phyloP scores from a whole-genome alignment of 2,329 filamentous ascomycete genomes.

The Arthrobotrys megalospora region DNA sequence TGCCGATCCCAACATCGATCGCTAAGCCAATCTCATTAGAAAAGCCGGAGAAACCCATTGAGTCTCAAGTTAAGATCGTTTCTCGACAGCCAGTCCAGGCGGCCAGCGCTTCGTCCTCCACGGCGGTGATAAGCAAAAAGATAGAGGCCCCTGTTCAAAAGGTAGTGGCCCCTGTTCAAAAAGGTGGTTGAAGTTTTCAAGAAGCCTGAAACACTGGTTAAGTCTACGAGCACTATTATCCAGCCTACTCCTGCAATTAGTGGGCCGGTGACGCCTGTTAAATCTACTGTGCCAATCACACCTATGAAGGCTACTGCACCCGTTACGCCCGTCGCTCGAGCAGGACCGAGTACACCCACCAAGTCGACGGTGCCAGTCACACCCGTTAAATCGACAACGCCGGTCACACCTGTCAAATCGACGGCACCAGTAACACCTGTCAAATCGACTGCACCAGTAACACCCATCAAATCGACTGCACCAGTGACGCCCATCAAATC shows the following conservation, averaged over 20 bases:
- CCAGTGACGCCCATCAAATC: neutral
- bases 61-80: conserved; percentile 58
- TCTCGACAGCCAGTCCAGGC: conserved; percentile 30
- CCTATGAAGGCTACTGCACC: neutral
- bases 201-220: neutral
- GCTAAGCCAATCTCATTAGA: conserved; percentile 57
- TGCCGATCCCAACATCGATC: conserved; percentile 57
- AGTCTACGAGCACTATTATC: neutral
- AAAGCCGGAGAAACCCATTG: conserved; percentile 54
- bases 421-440: conserved; percentile 10
- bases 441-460: conserved; percentile 6
- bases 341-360: neutral
- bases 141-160: conserved; percentile 11
- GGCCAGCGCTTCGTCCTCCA: conserved; percentile 31
- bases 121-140: neutral
- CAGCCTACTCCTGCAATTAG: neutral
- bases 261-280: conserved; percentile 2
- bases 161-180: neutral
- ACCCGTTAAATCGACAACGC: neutral
- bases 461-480: conserved; percentile 7
- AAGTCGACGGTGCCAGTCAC: neutral
- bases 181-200: conserved; percentile 7
- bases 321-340: neutral
- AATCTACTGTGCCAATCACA: neutral
- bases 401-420: conserved; percentile 16